Percentiles rank a stretch among this genome's conserved stretches.
Evolutionary conservation across 345 rosid genomes (phyloP).

Genomic region (Eucalyptus erythrocorys): DNA sequence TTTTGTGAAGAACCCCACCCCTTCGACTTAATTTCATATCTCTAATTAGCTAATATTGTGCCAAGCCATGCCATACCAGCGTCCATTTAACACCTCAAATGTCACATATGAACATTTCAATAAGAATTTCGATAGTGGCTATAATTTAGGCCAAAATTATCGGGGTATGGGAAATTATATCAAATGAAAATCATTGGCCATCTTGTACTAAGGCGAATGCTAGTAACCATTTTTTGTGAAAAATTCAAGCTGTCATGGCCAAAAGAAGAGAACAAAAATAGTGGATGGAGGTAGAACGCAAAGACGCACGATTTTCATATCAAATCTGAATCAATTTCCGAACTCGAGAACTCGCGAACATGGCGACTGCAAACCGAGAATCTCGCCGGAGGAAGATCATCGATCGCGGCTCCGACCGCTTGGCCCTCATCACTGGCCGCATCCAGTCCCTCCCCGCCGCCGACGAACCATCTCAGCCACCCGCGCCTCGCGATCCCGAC

Average conservation of each 20-base stretch:
- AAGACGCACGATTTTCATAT: neutral
- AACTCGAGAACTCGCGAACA: neutral
- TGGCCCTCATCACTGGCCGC: conserved; percentile 67
- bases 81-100: no score
- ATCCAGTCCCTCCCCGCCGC: conserved; percentile 28
- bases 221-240: neutral
- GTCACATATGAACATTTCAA: neutral
- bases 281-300: neutral
- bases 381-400: conserved; percentile 65
- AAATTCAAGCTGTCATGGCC: neutral
- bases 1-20: no score
- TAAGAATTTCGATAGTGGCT: neutral
- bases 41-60: no score
- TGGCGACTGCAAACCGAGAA: conserved; percentile 52
- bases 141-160: neutral
- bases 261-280: neutral
- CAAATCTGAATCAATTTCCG: neutral
- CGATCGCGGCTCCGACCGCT: conserved; percentile 76
- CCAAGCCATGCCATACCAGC: neutral
- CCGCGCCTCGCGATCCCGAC: neutral
- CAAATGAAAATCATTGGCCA: neutral
- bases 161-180: neutral
- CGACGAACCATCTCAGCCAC: neutral
- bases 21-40: no score
- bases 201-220: neutral